These are phyloP conservation scores for Ceratopteris richardii DNA, from an alignment of 75 land plant species.

Conservation along the genomic window DNA sequence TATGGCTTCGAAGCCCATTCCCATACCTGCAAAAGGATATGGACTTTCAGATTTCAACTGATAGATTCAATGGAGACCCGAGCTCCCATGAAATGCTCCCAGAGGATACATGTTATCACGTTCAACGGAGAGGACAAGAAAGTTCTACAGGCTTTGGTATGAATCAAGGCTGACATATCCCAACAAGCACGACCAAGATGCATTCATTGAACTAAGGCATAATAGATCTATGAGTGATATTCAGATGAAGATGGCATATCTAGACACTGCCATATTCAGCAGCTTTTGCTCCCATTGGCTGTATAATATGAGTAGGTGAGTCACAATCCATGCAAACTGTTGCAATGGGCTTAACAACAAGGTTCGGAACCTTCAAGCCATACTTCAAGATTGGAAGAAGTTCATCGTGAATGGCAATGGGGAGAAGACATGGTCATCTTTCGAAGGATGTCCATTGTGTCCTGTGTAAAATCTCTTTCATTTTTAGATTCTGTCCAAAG, in stretches of 20 bases:
- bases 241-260: no score
- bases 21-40: slow-evolving; percentile 12
- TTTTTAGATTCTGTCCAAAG: no score
- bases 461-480: no score
- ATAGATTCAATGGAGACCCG: slow-evolving; percentile 27
- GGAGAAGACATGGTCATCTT: no score
- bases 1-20: slow-evolving; percentile 42
- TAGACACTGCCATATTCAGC: no score
- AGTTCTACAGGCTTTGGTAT: slow-evolving; percentile 32
- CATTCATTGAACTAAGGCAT: slow-evolving; percentile 11
- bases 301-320: no score
- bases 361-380: slow-evolving; percentile 15
- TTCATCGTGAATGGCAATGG: no score
- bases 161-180: slow-evolving; percentile 21
- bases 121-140: slow-evolving; percentile 27
- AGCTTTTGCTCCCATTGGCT: no score
- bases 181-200: slow-evolving; percentile 34
- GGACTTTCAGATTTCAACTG: slow-evolving; percentile 34
- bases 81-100: slow-evolving; percentile 20
- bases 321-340: slow-evolving; percentile 32
- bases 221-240: no score
- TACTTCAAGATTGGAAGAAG: slow-evolving; percentile 7
- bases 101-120: slow-evolving; percentile 28
- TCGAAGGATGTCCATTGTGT: no score
- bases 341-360: slow-evolving; percentile 28